A percentile compares a stretch with the other conserved stretches of the same genome.
Conservation (phyloP, 208 protist species). For the Leptomonas pyrrhocoris region DNA sequence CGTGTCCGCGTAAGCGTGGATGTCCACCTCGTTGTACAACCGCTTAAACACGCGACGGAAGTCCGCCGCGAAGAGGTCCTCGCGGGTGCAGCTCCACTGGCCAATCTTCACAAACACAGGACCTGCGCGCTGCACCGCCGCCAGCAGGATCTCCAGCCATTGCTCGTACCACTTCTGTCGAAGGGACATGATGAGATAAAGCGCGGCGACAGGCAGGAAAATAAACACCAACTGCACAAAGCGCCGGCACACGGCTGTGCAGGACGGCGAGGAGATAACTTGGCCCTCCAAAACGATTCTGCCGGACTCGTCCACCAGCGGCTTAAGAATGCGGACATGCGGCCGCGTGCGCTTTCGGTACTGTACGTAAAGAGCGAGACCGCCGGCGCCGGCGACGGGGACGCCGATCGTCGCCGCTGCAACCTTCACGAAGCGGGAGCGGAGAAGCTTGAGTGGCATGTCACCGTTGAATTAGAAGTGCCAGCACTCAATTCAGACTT, state of each 20-base stretch:
- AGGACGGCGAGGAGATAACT: conserved; percentile 44
- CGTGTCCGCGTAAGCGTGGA: conserved; percentile 74
- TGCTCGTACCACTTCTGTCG: conserved; percentile 52
- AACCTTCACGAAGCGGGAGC: conserved; percentile 22
- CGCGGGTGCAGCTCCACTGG: conserved; percentile 90
- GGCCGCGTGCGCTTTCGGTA: conserved; percentile 67
- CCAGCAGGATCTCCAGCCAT: conserved; percentile 76
- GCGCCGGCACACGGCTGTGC: conserved; percentile 47
- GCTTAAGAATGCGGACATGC: conserved; percentile 54
- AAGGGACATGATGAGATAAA: conserved; percentile 79
- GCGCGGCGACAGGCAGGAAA: conserved; percentile 72
- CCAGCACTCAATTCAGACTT: no score
- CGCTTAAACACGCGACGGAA: conserved; percentile 81
- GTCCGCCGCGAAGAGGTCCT: conserved; percentile 86
- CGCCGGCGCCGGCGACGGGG: conserved; percentile 51
- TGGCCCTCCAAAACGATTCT: conserved; percentile 70
- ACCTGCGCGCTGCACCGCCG: conserved; percentile 77
- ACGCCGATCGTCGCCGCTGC: conserved; percentile 42
- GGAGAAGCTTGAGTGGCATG: conserved; percentile 29
- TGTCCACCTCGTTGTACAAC: conserved; percentile 80
- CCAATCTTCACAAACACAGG: conserved; percentile 92
- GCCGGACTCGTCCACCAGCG: conserved; percentile 66
- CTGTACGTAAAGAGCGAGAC: conserved; percentile 63
- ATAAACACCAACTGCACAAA: conserved; percentile 63
- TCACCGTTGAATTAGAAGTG: no score